A percentile compares a stretch with the other conserved stretches of the same genome.
Conservation (phyloP, 2,329 filamentous ascomycete genomes). For the Pseudogymnoascus sp. region DNA sequence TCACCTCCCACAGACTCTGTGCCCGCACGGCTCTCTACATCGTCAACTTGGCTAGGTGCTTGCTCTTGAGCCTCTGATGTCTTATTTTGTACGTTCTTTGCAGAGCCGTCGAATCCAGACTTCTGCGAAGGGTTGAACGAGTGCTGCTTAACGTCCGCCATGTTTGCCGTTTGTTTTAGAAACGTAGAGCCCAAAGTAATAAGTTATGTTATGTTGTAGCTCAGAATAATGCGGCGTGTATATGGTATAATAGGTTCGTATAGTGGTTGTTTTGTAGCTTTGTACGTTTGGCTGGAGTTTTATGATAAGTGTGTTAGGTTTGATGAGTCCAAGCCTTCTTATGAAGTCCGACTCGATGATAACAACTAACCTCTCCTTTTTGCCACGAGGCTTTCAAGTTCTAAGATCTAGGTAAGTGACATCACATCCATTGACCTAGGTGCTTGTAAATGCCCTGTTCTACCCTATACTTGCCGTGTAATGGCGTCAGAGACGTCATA, state of each 20-base stretch:
- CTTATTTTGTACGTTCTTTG: conserved; percentile 8
- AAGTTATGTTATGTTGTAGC: background rate
- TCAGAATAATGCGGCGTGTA: background rate
- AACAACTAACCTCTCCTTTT: background rate
- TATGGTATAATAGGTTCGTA: background rate
- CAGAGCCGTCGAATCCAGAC: background rate
- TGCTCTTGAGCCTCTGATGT: conserved; percentile 14
- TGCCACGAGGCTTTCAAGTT: background rate
- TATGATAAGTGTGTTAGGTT: background rate
- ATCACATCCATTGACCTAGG: background rate
- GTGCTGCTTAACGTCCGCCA: background rate
- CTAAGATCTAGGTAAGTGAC: background rate
- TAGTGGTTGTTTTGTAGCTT: background rate
- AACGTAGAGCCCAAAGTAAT: background rate
- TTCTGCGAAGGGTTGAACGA: background rate
- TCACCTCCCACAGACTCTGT: conserved; percentile 18
- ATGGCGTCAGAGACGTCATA: background rate
- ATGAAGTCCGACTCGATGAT: background rate
- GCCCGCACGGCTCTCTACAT: conserved; percentile 17
- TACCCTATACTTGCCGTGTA: background rate
- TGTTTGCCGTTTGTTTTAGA: background rate
- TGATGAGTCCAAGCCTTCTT: background rate
- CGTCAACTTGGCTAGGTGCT: conserved; percentile 13
- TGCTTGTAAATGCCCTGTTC: background rate
- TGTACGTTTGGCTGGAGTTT: background rate